Conservation (phyloP, 805 yeast species). For the Metschnikowia shivogae region DNA sequence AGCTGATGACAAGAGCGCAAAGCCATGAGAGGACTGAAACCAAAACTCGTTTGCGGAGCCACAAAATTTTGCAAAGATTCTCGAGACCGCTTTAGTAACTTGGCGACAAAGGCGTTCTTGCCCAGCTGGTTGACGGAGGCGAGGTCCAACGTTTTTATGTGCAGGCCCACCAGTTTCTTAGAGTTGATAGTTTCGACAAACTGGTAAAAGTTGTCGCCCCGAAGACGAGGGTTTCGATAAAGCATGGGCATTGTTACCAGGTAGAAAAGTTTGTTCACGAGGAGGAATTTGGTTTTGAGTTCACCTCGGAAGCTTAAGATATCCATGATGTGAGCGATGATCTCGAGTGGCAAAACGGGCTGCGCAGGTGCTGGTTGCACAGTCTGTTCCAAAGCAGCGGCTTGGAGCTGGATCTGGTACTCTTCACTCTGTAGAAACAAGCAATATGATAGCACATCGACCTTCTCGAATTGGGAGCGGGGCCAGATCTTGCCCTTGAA, state of each 20-base stretch:
- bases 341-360: conserved; percentile 35
- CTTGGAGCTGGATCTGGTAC: conserved; percentile 16
- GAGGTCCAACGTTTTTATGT: conserved; percentile 66
- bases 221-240: conserved; percentile 59
- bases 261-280: conserved; percentile 63
- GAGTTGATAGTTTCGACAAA: conserved; percentile 68
- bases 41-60: conserved; percentile 95
- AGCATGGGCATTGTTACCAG: conserved; percentile 56
- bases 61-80: conserved; percentile 60
- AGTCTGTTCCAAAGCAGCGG: conserved; percentile 5
- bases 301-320: conserved; percentile 26
- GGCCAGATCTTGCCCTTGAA: conserved; percentile 42
- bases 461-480: conserved; percentile 45
- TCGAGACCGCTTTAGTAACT: conserved; percentile 73
- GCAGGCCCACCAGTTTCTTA: conserved; percentile 49
- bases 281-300: conserved; percentile 46
- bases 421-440: conserved; percentile 25
- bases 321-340: conserved; percentile 30
- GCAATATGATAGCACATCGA: conserved; percentile 42
- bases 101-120: conserved; percentile 84
- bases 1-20: conserved; percentile 65
- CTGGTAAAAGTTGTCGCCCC: conserved; percentile 60
- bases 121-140: conserved; percentile 84
- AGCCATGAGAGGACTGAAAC: conserved; percentile 82
- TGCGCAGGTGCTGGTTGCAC: conserved; percentile 11